Evolutionary conservation across 768 basidiomycete species (phyloP), one percentile per base, ranked within the genome.

Genomic region (Omphalotus guepiniiformis): DNA sequence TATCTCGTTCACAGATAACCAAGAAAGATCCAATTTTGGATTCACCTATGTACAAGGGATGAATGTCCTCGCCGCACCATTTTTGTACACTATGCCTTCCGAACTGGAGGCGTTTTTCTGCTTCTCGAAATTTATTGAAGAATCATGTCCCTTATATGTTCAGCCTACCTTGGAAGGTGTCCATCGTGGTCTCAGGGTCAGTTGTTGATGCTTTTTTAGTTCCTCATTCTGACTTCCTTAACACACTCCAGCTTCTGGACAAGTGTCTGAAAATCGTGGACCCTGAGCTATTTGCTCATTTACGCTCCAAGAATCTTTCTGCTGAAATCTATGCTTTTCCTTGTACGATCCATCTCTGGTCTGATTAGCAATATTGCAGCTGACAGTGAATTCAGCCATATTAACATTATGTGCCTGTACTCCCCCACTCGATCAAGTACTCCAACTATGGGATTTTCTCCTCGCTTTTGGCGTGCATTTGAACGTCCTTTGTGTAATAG

Each of bases 41-140:
- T 96, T 97, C 66, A 93, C 90, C 25, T 99, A 98, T 58, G 94
- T 99, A 7, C 95, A 99, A 67, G 96, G 96, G 25, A 97, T 96
- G 93, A 99, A 99, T 63, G 96, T 98, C 39, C 82, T 99, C 28
- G 93, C 94, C 18, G 96, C 96, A 2, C 96, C 96, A 0, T 99
- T 98, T 65, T 76, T 99, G 23, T 99, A 96, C 61, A 92, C 89
- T 9, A 89, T 98, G 82, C 94, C 96, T 5, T 93, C 93, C 8
- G 93, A 99, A 64, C 67, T 98, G n/a, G 96, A 99, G 65, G 96
- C 96, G 1, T 99, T 97, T 66, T 93, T 85, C 52, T 96, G 92
- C 66, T 98, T 99, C 60, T 80, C 91, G 22, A 89, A 86, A 57
- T 99, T 99, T 62, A 96, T 98, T 55, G 95, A 97, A 68, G 83